Conservation (phyloP, 768 basidiomycete genomes). For the Termitomyces sp. region DNA sequence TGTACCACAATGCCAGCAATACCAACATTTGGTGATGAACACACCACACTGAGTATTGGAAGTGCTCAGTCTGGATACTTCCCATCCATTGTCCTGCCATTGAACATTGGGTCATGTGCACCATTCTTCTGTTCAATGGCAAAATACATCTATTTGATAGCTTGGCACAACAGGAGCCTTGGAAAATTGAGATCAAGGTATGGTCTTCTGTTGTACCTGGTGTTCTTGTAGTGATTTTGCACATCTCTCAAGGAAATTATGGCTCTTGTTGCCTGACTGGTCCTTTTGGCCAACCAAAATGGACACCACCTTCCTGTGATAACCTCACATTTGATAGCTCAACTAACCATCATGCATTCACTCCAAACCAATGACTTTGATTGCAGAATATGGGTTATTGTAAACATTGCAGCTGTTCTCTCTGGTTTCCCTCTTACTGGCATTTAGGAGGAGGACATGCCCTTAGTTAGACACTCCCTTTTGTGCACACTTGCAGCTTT, state of each 20-base stretch:
- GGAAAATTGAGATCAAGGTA: no score
- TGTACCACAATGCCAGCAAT: constrained; percentile 16
- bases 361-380: neutral
- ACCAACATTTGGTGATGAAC: constrained; percentile 18
- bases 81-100: constrained; percentile 29
- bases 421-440: neutral
- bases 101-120: constrained; percentile 31
- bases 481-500: neutral
- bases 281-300: neutral
- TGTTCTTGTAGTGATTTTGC: no score
- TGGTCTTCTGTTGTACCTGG: no score
- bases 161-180: constrained; percentile 9
- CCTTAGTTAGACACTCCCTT: neutral
- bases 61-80: constrained; percentile 29
- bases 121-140: constrained; percentile 6
- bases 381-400: neutral
- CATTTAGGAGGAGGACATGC: neutral
- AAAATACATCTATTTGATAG: constrained; percentile 29
- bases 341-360: neutral
- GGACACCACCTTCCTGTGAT: neutral
- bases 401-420: neutral
- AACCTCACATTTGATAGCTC: neutral
- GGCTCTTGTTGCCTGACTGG: neutral
- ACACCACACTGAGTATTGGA: constrained; percentile 24
- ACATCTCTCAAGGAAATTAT: no score